phyloP scores from a whole-genome alignment of 106 monocot species.

The Alisma plantagoaquatica region DNA sequence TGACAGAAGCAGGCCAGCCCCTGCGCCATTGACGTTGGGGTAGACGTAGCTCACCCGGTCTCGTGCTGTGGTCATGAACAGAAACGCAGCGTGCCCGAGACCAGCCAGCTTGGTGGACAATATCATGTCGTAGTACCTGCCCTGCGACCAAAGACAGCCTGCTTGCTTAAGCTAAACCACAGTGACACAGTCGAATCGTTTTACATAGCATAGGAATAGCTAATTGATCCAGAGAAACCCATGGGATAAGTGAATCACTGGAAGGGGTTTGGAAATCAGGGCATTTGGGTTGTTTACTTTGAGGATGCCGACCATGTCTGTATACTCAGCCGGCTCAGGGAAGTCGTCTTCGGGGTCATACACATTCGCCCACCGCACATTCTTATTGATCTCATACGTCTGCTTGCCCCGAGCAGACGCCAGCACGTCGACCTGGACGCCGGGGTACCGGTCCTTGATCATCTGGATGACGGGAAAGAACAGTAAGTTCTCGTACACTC shows the following conservation, averaged over 20 bases:
- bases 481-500: slow-evolving; percentile 80
- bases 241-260: no score
- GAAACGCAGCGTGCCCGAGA: slow-evolving; percentile 66
- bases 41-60: slow-evolving; percentile 79
- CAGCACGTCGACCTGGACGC: slow-evolving; percentile 60
- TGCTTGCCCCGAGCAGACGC: slow-evolving; percentile 73
- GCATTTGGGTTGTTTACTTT: no score
- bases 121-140: slow-evolving; percentile 78
- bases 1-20: slow-evolving; percentile 61
- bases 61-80: slow-evolving; percentile 71
- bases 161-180: no score
- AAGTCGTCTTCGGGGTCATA: slow-evolving; percentile 64
- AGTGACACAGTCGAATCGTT: no score
- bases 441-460: slow-evolving; percentile 79
- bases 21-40: slow-evolving; percentile 73
- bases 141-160: slow-evolving; percentile 35
- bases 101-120: slow-evolving; percentile 74
- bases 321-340: slow-evolving; percentile 72
- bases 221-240: no score
- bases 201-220: no score
- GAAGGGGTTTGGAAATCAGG: no score
- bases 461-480: slow-evolving; percentile 78
- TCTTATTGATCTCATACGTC: slow-evolving; percentile 79
- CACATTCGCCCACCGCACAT: slow-evolving; percentile 72
- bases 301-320: slow-evolving; percentile 65